Percentiles rank a stretch among this genome's conserved stretches.
Evolutionary conservation across 2,329 filamentous ascomycete species (phyloP).

Genomic region (Fusarium guadeloupense): DNA sequence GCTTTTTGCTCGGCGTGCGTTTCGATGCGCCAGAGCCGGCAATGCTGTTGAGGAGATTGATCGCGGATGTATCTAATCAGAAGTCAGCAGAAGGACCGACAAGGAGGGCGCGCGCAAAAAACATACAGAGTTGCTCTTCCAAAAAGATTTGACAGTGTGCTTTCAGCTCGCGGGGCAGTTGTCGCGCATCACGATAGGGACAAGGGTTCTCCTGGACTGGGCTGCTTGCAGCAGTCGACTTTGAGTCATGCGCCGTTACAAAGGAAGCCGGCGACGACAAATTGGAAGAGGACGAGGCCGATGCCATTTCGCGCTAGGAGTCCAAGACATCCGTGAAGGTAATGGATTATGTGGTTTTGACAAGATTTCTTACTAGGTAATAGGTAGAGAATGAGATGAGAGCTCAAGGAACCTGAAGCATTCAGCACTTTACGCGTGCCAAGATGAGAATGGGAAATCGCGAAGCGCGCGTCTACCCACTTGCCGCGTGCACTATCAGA

Average conservation of each 20-base stretch:
- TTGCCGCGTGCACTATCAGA: constrained; percentile 19
- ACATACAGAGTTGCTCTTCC: constrained; percentile 76
- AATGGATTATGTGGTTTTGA: not conserved
- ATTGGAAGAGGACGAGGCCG: constrained; percentile 33
- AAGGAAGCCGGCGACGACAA: constrained; percentile 49
- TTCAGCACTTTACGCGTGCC: constrained; percentile 33
- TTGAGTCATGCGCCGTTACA: constrained; percentile 48
- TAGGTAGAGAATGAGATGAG: not conserved
- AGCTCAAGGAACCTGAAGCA: not conserved
- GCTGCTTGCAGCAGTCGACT: constrained; percentile 51
- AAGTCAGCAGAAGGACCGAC: not conserved
- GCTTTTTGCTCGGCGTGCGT: constrained; percentile 43
- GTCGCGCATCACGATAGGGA: constrained; percentile 62
- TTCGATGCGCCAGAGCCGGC: constrained; percentile 61
- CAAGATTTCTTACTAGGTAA: no score
- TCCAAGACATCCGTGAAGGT: constrained; percentile 22
- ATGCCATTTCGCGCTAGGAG: constrained; percentile 34
- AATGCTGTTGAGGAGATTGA: constrained; percentile 72
- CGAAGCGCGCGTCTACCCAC: constrained; percentile 32
- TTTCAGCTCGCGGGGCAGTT: constrained; percentile 70
- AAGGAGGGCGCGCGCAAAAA: not conserved
- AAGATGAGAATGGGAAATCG: constrained; percentile 6
- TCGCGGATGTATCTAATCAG: constrained; percentile 53
- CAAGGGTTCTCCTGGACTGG: constrained; percentile 44
- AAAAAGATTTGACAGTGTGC: constrained; percentile 76